Evolutionary conservation across 192 early-diverging fungal genomes (phyloP).

Genomic region (Kickxella alabastrina): DNA sequence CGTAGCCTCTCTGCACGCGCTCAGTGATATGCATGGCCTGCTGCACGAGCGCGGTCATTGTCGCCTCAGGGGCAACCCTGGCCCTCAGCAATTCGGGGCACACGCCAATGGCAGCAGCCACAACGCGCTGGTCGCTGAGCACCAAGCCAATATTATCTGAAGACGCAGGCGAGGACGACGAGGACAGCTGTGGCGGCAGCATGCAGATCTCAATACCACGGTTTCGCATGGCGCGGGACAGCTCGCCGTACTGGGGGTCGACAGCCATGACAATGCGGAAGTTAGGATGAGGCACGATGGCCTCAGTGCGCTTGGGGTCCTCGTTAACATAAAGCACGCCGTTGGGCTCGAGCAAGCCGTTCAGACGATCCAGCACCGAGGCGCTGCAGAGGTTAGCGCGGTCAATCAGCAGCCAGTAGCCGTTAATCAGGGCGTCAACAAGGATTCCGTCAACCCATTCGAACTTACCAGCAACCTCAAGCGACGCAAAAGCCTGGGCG

Average conservation of each 20-base stretch:
- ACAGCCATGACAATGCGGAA: slow-evolving; percentile 97
- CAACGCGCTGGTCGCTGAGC: slow-evolving; percentile 7
- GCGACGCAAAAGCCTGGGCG: slow-evolving; percentile 3
- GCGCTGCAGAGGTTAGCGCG: slow-evolving; percentile 95
- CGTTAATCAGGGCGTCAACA: slow-evolving; percentile 82
- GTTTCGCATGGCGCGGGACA: slow-evolving; percentile 97
- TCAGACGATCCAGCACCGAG: slow-evolving; percentile 92
- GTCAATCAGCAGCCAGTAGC: slow-evolving; percentile 92
- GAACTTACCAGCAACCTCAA: slow-evolving; percentile 72
- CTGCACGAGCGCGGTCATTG: slow-evolving; percentile 25
- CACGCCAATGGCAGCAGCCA: slow-evolving; percentile 19
- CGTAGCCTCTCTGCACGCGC: slow-evolving; percentile 36
- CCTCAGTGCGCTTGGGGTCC: slow-evolving; percentile 58
- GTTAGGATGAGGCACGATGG: slow-evolving; percentile 77
- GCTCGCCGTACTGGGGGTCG: slow-evolving; percentile 87
- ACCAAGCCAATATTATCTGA: no score
- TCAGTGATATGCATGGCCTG: slow-evolving; percentile 29
- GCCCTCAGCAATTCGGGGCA: background rate
- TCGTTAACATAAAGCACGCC: slow-evolving; percentile 88
- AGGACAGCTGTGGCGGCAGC: slow-evolving; percentile 6
- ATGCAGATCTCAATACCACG: slow-evolving; percentile 87
- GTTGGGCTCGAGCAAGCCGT: slow-evolving; percentile 85
- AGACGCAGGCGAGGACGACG: no score
- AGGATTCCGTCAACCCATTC: slow-evolving; percentile 98
- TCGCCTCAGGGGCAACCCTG: background rate